These are phyloP conservation scores for Apiotrichum laibachii DNA, from an alignment of 1,284 basidiomycete species.

Conservation along the genomic window DNA sequence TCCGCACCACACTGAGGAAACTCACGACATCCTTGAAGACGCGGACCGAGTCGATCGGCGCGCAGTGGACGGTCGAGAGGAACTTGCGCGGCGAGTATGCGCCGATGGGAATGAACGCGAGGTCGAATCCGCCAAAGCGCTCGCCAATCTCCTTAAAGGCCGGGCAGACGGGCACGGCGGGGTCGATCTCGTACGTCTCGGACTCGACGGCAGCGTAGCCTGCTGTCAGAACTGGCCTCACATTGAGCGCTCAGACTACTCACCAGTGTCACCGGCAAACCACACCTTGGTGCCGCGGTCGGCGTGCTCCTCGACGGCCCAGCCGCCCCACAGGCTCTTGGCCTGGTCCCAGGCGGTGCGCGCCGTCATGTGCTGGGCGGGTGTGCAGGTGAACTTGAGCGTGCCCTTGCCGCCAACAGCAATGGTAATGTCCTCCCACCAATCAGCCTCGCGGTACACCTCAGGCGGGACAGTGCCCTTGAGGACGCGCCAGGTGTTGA, in stretches of 20 bases:
- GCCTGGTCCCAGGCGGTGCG: slow-evolving; percentile 57
- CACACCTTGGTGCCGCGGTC: slow-evolving; percentile 51
- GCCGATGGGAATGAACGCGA: slow-evolving; percentile 64
- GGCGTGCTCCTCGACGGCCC: slow-evolving; percentile 55
- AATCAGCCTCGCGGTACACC: slow-evolving; percentile 63
- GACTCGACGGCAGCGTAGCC: slow-evolving; percentile 54
- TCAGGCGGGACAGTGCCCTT: slow-evolving; percentile 40
- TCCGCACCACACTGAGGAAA: slow-evolving; percentile 16
- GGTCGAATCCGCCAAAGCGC: slow-evolving; percentile 59
- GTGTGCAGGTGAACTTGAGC: slow-evolving; percentile 34
- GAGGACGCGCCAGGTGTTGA: slow-evolving; percentile 59
- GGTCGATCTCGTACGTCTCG: slow-evolving; percentile 49
- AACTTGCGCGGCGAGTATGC: slow-evolving; percentile 62
- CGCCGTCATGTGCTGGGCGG: slow-evolving; percentile 58
- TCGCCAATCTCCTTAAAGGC: slow-evolving; percentile 29
- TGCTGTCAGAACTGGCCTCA: too few relatives aligned
- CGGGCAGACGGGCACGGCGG: slow-evolving; percentile 51
- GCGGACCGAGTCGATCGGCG: slow-evolving; percentile 62
- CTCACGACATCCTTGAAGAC: slow-evolving; percentile 62
- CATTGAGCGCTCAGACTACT: too few relatives aligned
- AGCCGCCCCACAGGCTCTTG: slow-evolving; percentile 62
- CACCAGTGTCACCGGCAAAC: slow-evolving; percentile 65
- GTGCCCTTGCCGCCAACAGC: slow-evolving; percentile 32
- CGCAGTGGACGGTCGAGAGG: slow-evolving; percentile 62
- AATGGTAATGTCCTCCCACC: slow-evolving; percentile 59